Evolutionary conservation across 2,329 filamentous ascomycete species (phyloP), one percentile per base, ranked within the genome.

Genomic region (Verticillium nubilum): DNA sequence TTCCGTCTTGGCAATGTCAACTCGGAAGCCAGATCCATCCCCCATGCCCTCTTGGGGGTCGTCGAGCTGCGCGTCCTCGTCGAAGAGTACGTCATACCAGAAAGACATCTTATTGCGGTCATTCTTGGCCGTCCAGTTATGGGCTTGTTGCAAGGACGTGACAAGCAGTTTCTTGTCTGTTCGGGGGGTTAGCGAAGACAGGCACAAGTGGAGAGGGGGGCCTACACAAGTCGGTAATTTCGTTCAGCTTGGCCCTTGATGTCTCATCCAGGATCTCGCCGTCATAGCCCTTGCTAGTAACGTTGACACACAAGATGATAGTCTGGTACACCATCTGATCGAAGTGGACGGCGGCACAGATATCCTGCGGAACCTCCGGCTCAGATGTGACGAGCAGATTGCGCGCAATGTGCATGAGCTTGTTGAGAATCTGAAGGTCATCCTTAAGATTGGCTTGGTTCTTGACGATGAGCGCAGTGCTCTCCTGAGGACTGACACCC

Each of bases 91-190:
- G 58, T 86, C 83, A 59, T 83, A 84, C 86, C 86, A 89, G 61
- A 89, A 88, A 0, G 82, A 79, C 84, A 88, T 88, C 69, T 89
- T 89, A 70, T 88, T 88, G 35, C 86, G 76, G 66, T 88, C 86
- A 65, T 88, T 86, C 62, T 87, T 87, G 59, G 86, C 85, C 1
- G 85, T 86, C 85, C 86, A 88, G 69, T 89, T 89, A 64, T 88
- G 86, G 2, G 85, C 83, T 68, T 88, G 85, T 66, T 89, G 86
- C 13, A 89, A 72, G 2, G 83, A 84, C 0, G 86, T 88, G 2
- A 89, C 85, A 2, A 89, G 75, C 1, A 89, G 74, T 66, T 87
- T 88, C 65, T 89, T 88, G 70, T 86, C 85, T 87, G 52, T 29
- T 27, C 52, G 5, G 12, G 4, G 50, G 2, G 25, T 54, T n/a